Percentiles rank a stretch among this genome's conserved stretches.
Evolutionary conservation across 2,329 filamentous ascomycete genomes (phyloP).

Genomic region (Raffaelea albimanens): DNA sequence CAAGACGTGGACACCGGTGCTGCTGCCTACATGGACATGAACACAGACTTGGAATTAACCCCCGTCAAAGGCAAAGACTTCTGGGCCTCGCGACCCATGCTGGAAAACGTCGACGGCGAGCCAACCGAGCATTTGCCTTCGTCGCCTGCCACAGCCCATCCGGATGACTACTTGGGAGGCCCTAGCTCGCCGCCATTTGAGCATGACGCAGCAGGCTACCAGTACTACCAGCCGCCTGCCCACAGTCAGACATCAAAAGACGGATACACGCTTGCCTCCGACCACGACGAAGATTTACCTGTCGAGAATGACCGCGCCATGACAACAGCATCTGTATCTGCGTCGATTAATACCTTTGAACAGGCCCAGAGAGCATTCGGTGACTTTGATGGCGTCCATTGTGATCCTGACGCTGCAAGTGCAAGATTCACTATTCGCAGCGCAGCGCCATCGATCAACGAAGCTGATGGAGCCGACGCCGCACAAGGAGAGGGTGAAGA

Average conservation of each 20-base stretch:
- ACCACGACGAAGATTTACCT: slow-evolving; percentile 10
- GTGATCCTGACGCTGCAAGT: slow-evolving; percentile 39
- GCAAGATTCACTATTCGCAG: slow-evolving; percentile 8
- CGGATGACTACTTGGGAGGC: neutral
- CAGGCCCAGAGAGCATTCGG: slow-evolving; percentile 60
- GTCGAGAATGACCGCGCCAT: slow-evolving; percentile 29
- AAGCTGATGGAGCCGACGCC: slow-evolving; percentile 2
- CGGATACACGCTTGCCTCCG: neutral
- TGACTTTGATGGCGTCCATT: slow-evolving; percentile 77
- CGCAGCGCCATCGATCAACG: neutral
- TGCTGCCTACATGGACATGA: slow-evolving; percentile 11
- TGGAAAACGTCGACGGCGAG: neutral
- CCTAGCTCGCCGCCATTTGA: too few species aligned
- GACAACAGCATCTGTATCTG: slow-evolving; percentile 47
- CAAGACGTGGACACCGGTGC: slow-evolving; percentile 25
- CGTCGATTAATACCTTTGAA: slow-evolving; percentile 52
- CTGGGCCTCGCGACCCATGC: neutral
- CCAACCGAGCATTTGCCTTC: neutral
- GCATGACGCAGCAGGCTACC: too few species aligned
- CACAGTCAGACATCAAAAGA: neutral
- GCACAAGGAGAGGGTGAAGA: neutral
- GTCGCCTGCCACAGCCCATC: neutral
- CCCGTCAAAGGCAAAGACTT: too few species aligned
- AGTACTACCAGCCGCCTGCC: neutral
- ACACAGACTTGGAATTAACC: slow-evolving; percentile 6